Evolutionary conservation across 1,284 basidiomycete species (phyloP).

Genomic region (Peniophora sp.): DNA sequence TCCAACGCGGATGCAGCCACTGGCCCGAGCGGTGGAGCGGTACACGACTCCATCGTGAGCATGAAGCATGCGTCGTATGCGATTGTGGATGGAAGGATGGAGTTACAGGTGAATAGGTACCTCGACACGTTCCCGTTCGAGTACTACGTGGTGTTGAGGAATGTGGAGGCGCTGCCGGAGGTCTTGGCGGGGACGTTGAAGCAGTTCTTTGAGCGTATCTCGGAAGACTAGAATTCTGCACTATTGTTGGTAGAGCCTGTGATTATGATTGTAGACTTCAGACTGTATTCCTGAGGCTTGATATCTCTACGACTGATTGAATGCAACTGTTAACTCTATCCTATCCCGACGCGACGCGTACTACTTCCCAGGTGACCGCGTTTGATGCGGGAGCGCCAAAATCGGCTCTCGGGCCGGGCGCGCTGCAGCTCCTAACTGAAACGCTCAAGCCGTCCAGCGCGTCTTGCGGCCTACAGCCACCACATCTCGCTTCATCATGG

Average conservation of each 20-base stretch:
- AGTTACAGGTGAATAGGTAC: slow-evolving; percentile 86
- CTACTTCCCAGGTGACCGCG: too few species aligned
- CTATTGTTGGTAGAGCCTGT: background rate
- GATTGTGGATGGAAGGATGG: slow-evolving; percentile 78
- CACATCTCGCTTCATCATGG: too few species aligned
- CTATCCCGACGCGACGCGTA: too few species aligned
- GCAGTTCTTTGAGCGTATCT: slow-evolving; percentile 83
- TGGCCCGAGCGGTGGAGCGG: slow-evolving; percentile 6
- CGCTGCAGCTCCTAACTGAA: too few species aligned
- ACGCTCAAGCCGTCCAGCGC: too few species aligned
- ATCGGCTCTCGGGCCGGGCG: too few species aligned
- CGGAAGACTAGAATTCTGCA: slow-evolving; percentile 46
- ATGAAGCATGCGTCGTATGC: slow-evolving; percentile 93
- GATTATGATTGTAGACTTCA: too few species aligned
- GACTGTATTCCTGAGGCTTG: background rate
- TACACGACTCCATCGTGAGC: slow-evolving; percentile 77
- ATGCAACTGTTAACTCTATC: too few species aligned
- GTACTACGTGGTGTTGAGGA: slow-evolving; percentile 89
- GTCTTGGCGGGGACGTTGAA: slow-evolving; percentile 88
- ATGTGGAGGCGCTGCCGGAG: slow-evolving; percentile 88
- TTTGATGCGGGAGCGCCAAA: too few species aligned
- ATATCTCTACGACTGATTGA: too few species aligned
- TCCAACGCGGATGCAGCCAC: slow-evolving; percentile 19
- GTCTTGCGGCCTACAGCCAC: too few species aligned
- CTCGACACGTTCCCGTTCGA: slow-evolving; percentile 98